phyloP scores from a whole-genome alignment of 768 basidiomycete species.

The Lentinula detonsa region DNA sequence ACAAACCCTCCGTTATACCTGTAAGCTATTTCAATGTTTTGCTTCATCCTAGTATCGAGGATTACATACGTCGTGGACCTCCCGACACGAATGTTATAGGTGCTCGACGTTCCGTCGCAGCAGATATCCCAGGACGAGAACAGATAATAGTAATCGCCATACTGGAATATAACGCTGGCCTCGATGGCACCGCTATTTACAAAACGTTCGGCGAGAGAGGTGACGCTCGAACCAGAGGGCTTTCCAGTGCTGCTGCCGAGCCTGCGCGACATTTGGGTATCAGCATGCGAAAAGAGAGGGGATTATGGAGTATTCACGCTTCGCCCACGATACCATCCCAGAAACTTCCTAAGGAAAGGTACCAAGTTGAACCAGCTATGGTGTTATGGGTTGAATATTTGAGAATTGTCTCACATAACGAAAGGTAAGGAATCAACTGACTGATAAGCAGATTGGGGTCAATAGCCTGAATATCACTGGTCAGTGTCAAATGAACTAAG shows the following conservation, averaged over 20 bases:
- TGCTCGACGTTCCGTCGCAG: constrained; percentile 45
- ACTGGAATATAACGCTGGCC: constrained; percentile 39
- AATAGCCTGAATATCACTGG: constrained; percentile 30
- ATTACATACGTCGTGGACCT: constrained; percentile 34
- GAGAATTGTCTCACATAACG: too few relatives aligned
- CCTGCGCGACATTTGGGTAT: constrained; percentile 9
- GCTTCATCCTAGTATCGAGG: background rate
- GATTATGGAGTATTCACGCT: constrained; percentile 12
- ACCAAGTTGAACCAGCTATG: constrained; percentile 26
- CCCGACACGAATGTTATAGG: constrained; percentile 57
- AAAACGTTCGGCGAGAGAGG: constrained; percentile 29
- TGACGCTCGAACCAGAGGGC: constrained; percentile 29
- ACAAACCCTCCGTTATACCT: constrained; percentile 25
- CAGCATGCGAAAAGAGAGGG: background rate
- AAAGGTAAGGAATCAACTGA: background rate
- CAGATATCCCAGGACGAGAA: constrained; percentile 54
- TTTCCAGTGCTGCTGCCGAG: constrained; percentile 38
- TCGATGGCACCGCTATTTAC: constrained; percentile 39
- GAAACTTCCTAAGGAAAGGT: constrained; percentile 46
- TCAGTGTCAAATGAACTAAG: background rate
- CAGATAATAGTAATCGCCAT: constrained; percentile 43
- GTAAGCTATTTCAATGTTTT: constrained; percentile 26
- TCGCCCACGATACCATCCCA: constrained; percentile 49
- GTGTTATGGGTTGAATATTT: too few relatives aligned
- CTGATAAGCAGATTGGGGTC: constrained; percentile 33